Evolutionary conservation across 495 filamentous ascomycete species (phyloP), one percentile per base, ranked within the genome.

Genomic region (Aspergillus steynii): DNA sequence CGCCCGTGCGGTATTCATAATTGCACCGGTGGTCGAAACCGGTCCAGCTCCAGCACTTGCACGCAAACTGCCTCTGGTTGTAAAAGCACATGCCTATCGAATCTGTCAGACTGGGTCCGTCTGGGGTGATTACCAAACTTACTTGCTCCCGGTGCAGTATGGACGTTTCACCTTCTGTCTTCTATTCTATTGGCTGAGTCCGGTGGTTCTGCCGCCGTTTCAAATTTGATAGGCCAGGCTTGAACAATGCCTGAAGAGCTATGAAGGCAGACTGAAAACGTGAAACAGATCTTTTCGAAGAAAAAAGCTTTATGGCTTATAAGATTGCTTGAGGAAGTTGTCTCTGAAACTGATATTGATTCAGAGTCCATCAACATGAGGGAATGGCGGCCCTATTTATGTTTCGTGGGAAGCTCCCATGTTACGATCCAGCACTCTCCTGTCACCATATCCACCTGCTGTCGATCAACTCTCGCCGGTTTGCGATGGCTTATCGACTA

Each of bases 1-100:
- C 95, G 71, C 95, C 95, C 53, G 89, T 97, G 67, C 96, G 92
- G 80, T 98, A 97, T 70, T 99, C 95, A 77, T 89, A 90, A 73
- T 90, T 87, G 86, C 96, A 99, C 65, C 97, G 95, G 75, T 93
- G 85, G 63, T 90, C 87, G 83, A 98, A 97, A 75, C 87, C 88
- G 66, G 91, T 90, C 95, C 96, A 99, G 76, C 93, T 94, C 87
- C 87, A 97, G 82, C 95, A 94, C 69, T 88, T 88, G 78, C 95
- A 99, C 7, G 75, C 65, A 65, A 79, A 84, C 69, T 69, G 70
- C 68, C 79, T 82, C 68, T 83, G 82, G 67, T 84, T 82, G 77
- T 83, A 84, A 69, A 83, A 84, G 64, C 82, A 84, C 82, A 84
- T 84, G 65, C 65, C 81, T 80, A 70, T 72, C 68, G 64, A 47